Percentiles rank a stretch among this genome's conserved stretches.
Conservation (phyloP, 2,329 filamentous ascomycete species). For the Colletotrichum orchidophilum region DNA sequence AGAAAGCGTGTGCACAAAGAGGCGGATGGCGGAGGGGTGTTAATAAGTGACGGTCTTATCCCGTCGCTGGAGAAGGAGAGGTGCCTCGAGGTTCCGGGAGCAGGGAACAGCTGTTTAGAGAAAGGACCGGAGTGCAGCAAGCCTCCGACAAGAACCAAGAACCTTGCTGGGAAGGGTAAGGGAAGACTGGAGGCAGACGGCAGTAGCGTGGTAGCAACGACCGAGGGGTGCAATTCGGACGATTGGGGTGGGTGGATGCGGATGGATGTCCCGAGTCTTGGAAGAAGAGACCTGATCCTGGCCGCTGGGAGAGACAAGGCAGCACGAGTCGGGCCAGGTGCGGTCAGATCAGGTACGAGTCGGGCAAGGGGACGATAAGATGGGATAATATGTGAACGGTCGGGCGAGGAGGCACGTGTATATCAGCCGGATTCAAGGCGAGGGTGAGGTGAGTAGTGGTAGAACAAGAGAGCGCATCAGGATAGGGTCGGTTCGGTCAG, state of each 20-base stretch:
- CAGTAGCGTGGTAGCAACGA: constrained; percentile 27
- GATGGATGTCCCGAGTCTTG: constrained; percentile 16
- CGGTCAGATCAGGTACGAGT: constrained; percentile 3
- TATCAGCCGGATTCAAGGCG: not conserved
- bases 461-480: not conserved
- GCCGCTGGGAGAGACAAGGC: constrained; percentile 14
- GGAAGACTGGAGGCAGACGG: constrained; percentile 1
- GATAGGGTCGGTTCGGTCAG: not conserved
- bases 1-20: constrained; percentile 1
- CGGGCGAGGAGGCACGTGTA: not conserved
- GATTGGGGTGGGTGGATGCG: constrained; percentile 28
- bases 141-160: constrained; percentile 15
- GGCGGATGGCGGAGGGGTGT: constrained; percentile 27
- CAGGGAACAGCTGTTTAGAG: constrained; percentile 28
- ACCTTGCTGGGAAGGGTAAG: constrained; percentile 21
- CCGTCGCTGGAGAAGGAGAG: constrained; percentile 3
- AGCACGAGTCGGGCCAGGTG: constrained; percentile 7
- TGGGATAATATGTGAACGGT: not conserved
- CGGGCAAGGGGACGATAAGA: not conserved
- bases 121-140: constrained; percentile 20
- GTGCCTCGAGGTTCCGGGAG: not conserved
- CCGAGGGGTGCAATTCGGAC: constrained; percentile 28
- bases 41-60: constrained; percentile 22
- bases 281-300: constrained; percentile 14
- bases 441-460: not conserved